Conservation (phyloP, 345 rosid species). For the Garcia nutans region DNA sequence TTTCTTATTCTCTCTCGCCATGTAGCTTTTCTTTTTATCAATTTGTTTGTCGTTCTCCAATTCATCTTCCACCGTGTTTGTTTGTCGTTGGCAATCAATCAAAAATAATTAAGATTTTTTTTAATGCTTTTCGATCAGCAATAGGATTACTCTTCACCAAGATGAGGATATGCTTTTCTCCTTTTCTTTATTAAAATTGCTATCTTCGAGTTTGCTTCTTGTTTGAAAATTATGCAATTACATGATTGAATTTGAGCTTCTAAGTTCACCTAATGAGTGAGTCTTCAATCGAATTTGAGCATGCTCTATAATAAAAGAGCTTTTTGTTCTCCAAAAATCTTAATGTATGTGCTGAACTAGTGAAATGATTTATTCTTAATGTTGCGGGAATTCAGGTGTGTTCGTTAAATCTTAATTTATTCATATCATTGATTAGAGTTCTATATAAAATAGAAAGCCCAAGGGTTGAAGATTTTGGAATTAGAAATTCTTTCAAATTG, state of each 20-base stretch:
- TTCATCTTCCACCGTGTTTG: no score
- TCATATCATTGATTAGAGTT: not conserved
- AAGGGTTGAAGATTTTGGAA: no score
- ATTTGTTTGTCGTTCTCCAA: no score
- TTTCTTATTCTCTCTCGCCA: no score
- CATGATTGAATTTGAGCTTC: not conserved
- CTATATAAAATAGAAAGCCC: not conserved
- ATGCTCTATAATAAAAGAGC: not conserved
- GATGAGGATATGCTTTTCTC: no score
- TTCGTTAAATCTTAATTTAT: not conserved
- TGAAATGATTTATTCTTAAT: not conserved
- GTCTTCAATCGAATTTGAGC: not conserved
- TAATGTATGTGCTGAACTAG: not conserved
- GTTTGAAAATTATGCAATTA: not conserved
- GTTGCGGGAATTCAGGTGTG: not conserved
- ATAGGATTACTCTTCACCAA: no score
- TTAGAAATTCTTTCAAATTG: not conserved
- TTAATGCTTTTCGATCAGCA: no score
- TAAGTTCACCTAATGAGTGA: not conserved
- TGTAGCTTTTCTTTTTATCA: no score
- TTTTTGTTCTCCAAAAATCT: not conserved
- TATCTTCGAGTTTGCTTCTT: not conserved
- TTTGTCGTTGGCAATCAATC: no score
- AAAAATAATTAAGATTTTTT: no score
- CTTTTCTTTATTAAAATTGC: not conserved